Evolutionary conservation across 2,329 filamentous ascomycete species (phyloP), one percentile per base, ranked within the genome.

Genomic region (Cordyceps cicadae): DNA sequence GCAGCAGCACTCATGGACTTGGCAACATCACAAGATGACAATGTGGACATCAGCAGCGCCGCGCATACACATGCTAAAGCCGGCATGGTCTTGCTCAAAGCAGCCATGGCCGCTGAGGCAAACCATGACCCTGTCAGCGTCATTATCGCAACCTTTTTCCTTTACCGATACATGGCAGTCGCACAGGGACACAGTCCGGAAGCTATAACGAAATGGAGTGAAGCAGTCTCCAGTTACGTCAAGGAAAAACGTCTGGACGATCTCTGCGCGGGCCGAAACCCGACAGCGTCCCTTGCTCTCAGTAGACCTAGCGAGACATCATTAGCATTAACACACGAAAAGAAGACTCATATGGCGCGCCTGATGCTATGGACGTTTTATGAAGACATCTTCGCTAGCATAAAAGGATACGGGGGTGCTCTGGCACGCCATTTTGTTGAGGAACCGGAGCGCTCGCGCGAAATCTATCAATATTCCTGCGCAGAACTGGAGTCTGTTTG

Each of bases 351-450:
- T 19, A 41, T 60, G 11, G 57, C 57, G 3, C 57, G 57, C 3
- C 14, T 60, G 17, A 54, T 60, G 19, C 2, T 60, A 11, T 60
- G 57, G 57, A 60, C 50, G 15, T 60, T 53, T 39, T 60, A 60
- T 19, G 57, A 60, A 19, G 57, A 60, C 32, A 46, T 60, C 5
- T 53, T 53, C 19, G 57, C 57, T 1, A 51, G 24, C 17, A 46
- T 60, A 8, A 17, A 41, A 17, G 57, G 57, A 15, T 54, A 54
- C 14, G 57, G 57, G 3, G 57, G 57, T 8, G 53, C 39, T n/a
- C 17, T 60, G 19, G 48, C 57, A 5, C 57, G 50, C 1, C 29
- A 43, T 1, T 17, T 53, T 50, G 54, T 49, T 15, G 48, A 37
- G 5, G 19, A 43, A 7, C 39, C 57, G 8, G 11, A n/a, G 26